Evolutionary conservation across 805 yeast species (phyloP), one percentile per base, ranked within the genome.

Genomic region (Yamadazyma paraphyllophila): DNA sequence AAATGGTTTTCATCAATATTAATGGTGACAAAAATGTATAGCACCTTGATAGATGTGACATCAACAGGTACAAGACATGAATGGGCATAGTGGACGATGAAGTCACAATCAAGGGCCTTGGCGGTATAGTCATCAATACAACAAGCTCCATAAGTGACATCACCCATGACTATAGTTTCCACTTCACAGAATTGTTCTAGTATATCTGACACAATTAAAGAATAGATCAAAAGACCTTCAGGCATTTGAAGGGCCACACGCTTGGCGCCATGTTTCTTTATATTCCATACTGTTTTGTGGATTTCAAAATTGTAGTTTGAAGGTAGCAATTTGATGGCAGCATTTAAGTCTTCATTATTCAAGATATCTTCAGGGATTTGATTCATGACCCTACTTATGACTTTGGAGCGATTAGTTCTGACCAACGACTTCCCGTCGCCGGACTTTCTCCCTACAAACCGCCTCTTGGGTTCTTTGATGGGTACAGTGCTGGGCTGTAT

Each of bases 91-190:
- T 94, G 99, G 11, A 92, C 89, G 48, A 94, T 82, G 58, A 91
- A 85, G 60, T 94, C 99, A 67, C 99, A 94, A 40, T 87, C 96
- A 24, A 94, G 66, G 0, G 98, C 82, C 51, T 91, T 74, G 1
- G 99, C 99, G 0, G 99, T 91, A 61, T 76, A 94, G 60, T 94
- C 99, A 62, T 94, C 99, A 38, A 94, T 90, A 67, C 99, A 94
- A 62, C 99, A 94, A 0, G 99, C 99, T 36, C 99, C 99, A 59
- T 94, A 94, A 0, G 97, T 88, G 0, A 94, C 99, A 63, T 94
- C 99, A 2, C 99, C 99, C 99, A 94, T 94, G 2, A 92, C 94
- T 1, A 94, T 73, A 0, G 91, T 87, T 59, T 91, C 96, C 43
- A 85, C 89, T 2, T 70, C 66, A 62, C 97, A 91, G 56, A 94